phyloP scores from a whole-genome alignment of 148 eudicot species.

The Hydrangea macrophylla region DNA sequence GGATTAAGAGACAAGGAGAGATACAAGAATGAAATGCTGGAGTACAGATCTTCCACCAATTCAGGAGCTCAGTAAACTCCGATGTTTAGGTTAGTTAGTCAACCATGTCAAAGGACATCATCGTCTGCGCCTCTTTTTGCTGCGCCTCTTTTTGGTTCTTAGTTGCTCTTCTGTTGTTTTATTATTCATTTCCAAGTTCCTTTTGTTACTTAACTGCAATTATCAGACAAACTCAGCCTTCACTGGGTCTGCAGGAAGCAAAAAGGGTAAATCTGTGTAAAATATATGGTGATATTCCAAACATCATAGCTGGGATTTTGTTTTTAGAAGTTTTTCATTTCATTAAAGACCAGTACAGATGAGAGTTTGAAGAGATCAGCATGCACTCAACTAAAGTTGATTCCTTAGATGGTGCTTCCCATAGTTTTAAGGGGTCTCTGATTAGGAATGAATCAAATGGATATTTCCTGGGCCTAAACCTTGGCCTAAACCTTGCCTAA shows the following conservation, averaged over 20 bases:
- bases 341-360: no score
- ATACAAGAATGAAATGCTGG: constrained; percentile 42
- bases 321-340: no score
- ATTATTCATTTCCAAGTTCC: not conserved
- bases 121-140: not conserved
- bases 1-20: constrained; percentile 48
- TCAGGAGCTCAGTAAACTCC: constrained; percentile 4
- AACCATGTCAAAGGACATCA: not conserved
- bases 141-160: not conserved
- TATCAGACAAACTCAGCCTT: not conserved
- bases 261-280: constrained; percentile 1
- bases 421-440: no score
- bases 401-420: no score
- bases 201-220: not conserved
- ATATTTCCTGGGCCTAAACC: no score
- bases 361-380: no score
- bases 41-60: constrained; percentile 33
- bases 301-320: no score
- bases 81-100: not conserved
- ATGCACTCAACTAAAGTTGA: no score
- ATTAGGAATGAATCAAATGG: no score
- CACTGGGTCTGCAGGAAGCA: not conserved
- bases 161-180: not conserved
- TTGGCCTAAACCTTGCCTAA: no score
- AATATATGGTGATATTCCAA: not conserved